phyloP scores from a whole-genome alignment of 805 yeast genomes.

The Pichia phayaonensis region DNA sequence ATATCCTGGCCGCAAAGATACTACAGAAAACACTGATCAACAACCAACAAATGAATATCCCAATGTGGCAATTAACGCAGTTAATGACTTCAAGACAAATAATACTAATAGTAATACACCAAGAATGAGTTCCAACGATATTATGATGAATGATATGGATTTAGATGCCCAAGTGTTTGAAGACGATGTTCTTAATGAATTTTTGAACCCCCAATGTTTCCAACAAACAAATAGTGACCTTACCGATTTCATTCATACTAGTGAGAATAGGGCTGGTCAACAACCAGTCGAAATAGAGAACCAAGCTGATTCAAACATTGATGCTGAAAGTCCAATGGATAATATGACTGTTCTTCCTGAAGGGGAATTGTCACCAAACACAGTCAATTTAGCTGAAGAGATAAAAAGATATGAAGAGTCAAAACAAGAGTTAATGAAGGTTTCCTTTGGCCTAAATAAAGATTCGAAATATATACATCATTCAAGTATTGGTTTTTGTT shows the following conservation, averaged over 20 bases:
- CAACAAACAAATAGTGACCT: conserved; percentile 2
- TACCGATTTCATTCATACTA: background rate
- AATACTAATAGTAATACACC: background rate
- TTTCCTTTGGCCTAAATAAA: conserved; percentile 41
- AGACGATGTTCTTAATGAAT: conserved; percentile 50
- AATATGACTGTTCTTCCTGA: background rate
- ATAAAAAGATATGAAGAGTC: conserved; percentile 34
- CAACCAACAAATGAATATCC: background rate
- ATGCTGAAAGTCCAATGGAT: background rate
- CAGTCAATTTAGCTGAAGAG: conserved; percentile 17
- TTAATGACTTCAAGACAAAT: background rate
- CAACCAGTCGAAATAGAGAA: background rate
- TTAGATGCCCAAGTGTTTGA: conserved; percentile 16
- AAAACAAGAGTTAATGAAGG: conserved; percentile 41
- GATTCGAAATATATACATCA: conserved; percentile 13
- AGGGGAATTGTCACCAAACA: background rate
- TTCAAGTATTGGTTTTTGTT: conserved; percentile 24
- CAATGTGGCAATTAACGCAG: no score
- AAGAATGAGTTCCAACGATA: background rate
- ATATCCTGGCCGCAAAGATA: background rate
- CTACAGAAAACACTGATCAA: background rate
- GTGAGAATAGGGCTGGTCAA: background rate
- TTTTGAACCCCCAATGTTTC: conserved; percentile 45
- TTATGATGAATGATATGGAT: background rate
- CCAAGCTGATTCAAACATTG: background rate